Base-by-base conservation (phyloP, 352 stramenopile genomes). In the Phytophthora cactorum region DNA sequence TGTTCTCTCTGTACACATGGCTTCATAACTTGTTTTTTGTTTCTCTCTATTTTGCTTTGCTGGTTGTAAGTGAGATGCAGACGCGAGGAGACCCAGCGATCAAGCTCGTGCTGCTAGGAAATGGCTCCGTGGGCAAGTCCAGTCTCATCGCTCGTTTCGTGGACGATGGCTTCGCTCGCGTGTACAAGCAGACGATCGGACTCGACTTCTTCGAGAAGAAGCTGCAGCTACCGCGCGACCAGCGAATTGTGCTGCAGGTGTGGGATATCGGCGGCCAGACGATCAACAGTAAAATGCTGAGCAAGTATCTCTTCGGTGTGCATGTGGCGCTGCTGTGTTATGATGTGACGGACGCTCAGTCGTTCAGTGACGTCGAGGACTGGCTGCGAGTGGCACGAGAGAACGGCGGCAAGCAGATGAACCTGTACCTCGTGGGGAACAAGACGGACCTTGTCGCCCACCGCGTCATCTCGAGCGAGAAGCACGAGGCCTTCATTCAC, bases 201-300 rank as follows among this genome's bases (percentile, higher is more conserved):
- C 69, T 95, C 15, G 89, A 96, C 71, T 96, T 96, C 57, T 97
- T 86, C 62, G 86, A 96, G 74, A 96, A 96, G 68, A 90, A 87
- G 60, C 77, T 96, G 12, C 64, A 83, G 34, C 80, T 96, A 12
- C 77, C 85, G n/a, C 80, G 84, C 7, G 84, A 93, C 63, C 76
- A 93, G 64, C 73, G 79, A 0, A 79, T 92, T 28, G 79, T 93
- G 45, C 74, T 96, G 22, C 86, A 96, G 60, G 81, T 97, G 7
- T 96, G 88, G 88, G 91, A 97, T 75, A 96, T 96, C 51, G 90
- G 89, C 15, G 88, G 89, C 8, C 90, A 97, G 65, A 95, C 77
- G n/a, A 92, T 93, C 61, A 85, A 81, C 68, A 96, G 88, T 71
- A 92, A 90, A 59, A 97, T 96, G 88, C 68, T 96, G 49, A 68